A percentile compares a stretch with the other conserved stretches of the same genome.
Conservation (phyloP, 768 basidiomycete species). For the Gloeopeniophorella convolvens region DNA sequence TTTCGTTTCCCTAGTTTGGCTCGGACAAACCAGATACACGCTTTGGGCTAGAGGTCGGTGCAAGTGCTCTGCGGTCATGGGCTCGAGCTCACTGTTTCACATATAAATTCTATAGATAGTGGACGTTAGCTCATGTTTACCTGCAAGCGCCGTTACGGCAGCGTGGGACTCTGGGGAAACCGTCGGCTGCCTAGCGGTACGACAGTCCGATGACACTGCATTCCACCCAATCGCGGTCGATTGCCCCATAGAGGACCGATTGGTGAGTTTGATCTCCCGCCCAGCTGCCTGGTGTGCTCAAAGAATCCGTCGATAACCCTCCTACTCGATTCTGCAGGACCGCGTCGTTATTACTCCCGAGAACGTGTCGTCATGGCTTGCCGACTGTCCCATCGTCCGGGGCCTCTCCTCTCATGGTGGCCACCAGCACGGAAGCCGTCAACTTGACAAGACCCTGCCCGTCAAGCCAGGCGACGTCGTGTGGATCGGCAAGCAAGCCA, state of each 20-base stretch:
- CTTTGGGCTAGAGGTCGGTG: conserved; percentile 74
- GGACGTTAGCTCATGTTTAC: conserved; percentile 29
- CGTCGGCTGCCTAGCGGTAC: conserved; percentile 31
- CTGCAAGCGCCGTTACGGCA: conserved; percentile 24
- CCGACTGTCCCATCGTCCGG: conserved; percentile 27
- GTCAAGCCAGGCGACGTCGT: conserved; percentile 17
- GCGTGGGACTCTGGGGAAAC: conserved; percentile 25
- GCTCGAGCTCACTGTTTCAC: conserved; percentile 1
- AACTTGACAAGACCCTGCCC: neutral
- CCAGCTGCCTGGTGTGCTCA: neutral
- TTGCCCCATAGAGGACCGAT: conserved; percentile 26
- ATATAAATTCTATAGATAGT: conserved; percentile 26
- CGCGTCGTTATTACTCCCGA: conserved; percentile 41
- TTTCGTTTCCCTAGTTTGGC: conserved; percentile 56
- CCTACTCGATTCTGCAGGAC: conserved; percentile 34
- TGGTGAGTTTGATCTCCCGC: conserved; percentile 26
- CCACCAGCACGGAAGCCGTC: neutral
- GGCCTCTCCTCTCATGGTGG: neutral
- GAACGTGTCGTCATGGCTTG: conserved; percentile 44
- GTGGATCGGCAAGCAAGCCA: conserved; percentile 13
- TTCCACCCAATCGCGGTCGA: conserved; percentile 39
- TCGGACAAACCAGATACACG: conserved; percentile 94
- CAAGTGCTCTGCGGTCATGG: neutral
- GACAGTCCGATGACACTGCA: conserved; percentile 20
- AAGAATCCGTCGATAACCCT: neutral